Evolutionary conservation across 176 grass and related monocot genomes (phyloP), one percentile per base, ranked within the genome.

Genomic region (Triticum turgidum): DNA sequence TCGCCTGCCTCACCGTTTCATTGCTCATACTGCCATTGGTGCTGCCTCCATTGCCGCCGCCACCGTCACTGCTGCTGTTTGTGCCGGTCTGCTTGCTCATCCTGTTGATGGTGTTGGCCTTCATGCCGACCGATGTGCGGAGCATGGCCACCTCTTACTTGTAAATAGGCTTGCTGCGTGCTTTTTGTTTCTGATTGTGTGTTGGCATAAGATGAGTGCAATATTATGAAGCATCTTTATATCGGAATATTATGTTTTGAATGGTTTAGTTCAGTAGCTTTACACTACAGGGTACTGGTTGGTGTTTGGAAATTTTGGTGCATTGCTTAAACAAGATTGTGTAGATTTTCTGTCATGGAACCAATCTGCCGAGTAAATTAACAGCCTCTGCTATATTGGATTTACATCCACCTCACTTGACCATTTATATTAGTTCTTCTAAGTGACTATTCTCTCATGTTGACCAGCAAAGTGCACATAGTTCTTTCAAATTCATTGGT

Each of bases 31-130:
- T 98, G 67, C 95, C 95, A 0, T 59, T 95, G 75, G 80, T 95
- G 5, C n/a, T 98, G 78, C 95, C 95, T 2, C 95, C 93, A 0
- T 67, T 98, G 83, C 95, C 91, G 2, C 95, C 95, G 9, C 93
- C 95, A 0, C 95, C 95, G 0, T 83, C 85, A 44, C 66, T 95
- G 78, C 88, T 98, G 58, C 59, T 98, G 1, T 74, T 94, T 47
- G 68, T 95, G 47, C 95, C 93, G 0, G 69, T 93, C 49, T 87
- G 89, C 76, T 49, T 98, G 39, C 89, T 98, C 38, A 5, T 90
- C 65, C n/a, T 98, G 85, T 79, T 98, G 14, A 1, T 98, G 15
- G 72, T 81, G 10, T 15, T 95, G 25, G 91, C 95, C 59, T 93
- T 98, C 80, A 93, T 90, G 87, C 91, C 87, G 3, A 90, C 87